A percentile compares a stretch with the other conserved stretches of the same genome.
Conservation (phyloP, 371 early-diverging fungal genomes). For the Funneliformis caledonium region DNA sequence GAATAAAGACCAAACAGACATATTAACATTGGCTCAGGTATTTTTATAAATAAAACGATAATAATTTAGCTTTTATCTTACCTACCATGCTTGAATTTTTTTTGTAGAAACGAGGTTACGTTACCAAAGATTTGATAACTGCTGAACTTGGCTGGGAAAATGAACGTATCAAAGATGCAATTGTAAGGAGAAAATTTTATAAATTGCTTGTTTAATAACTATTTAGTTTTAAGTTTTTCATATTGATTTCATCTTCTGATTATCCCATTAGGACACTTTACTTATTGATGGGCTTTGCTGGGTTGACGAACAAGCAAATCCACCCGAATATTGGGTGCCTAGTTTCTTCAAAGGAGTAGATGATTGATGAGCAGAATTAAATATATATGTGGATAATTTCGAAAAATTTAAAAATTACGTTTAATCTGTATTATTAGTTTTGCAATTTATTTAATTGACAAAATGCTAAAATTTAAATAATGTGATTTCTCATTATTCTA, state of each 20-base stretch:
- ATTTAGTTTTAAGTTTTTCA: not conserved
- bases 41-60: not conserved
- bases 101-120: constrained; percentile 53
- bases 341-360: constrained; percentile 69
- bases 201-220: not conserved
- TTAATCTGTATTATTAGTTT: not conserved
- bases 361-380: constrained; percentile 28
- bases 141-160: constrained; percentile 63
- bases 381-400: not conserved
- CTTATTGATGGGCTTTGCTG: constrained; percentile 83
- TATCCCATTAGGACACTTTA: constrained; percentile 62
- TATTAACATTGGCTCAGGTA: constrained; percentile 77
- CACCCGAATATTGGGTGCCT: constrained; percentile 79
- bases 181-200: constrained; percentile 45
- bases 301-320: constrained; percentile 72
- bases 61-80: not conserved
- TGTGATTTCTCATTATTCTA: constrained; percentile 74
- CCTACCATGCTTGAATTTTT: not conserved
- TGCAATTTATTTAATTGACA: constrained; percentile 42
- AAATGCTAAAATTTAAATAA: constrained; percentile 42
- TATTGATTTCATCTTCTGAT: not conserved
- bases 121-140: constrained; percentile 59
- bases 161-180: constrained; percentile 58
- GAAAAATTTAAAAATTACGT: not conserved
- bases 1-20: constrained; percentile 74